phyloP scores from a whole-genome alignment of 2,329 filamentous ascomycete species.

The Capronia americana region DNA sequence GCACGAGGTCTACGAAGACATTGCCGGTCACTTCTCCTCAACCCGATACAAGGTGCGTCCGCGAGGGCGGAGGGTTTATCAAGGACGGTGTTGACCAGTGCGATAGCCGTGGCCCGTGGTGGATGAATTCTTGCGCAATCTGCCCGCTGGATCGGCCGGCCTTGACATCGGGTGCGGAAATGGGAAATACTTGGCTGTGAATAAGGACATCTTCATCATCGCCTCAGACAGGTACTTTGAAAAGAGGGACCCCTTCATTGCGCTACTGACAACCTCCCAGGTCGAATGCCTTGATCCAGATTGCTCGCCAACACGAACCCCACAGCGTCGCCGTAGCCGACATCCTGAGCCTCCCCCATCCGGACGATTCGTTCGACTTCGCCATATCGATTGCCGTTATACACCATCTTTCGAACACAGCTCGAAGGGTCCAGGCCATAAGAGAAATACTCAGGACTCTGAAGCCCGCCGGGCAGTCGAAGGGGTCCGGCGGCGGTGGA shows the following conservation, averaged over 20 bases:
- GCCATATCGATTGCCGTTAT: slow-evolving; percentile 92
- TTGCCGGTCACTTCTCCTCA: slow-evolving; percentile 57
- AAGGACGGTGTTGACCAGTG: slow-evolving; percentile 33
- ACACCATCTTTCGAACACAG: slow-evolving; percentile 84
- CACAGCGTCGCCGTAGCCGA: slow-evolving; percentile 81
- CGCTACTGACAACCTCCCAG: slow-evolving; percentile 45
- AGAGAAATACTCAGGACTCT: slow-evolving; percentile 73
- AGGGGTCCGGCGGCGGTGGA: slow-evolving; percentile 36
- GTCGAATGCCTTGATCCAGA: slow-evolving; percentile 64
- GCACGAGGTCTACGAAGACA: slow-evolving; percentile 79
- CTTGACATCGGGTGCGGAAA: slow-evolving; percentile 96
- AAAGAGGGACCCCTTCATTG: no score
- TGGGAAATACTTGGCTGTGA: slow-evolving; percentile 89
- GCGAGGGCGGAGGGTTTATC: neutral
- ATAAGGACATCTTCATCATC: slow-evolving; percentile 76
- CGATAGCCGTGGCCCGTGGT: slow-evolving; percentile 87
- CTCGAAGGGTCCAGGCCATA: slow-evolving; percentile 75
- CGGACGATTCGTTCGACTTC: slow-evolving; percentile 72
- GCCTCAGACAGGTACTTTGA: slow-evolving; percentile 76
- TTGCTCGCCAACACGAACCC: slow-evolving; percentile 63
- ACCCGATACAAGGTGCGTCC: slow-evolving; percentile 66
- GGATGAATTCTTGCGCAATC: slow-evolving; percentile 72
- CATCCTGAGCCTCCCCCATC: slow-evolving; percentile 82
- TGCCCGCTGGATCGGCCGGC: slow-evolving; percentile 75
- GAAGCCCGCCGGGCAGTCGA: slow-evolving; percentile 40